Evolutionary conservation across 2,329 filamentous ascomycete genomes (phyloP).

Genomic region (Knufia fluminis): DNA sequence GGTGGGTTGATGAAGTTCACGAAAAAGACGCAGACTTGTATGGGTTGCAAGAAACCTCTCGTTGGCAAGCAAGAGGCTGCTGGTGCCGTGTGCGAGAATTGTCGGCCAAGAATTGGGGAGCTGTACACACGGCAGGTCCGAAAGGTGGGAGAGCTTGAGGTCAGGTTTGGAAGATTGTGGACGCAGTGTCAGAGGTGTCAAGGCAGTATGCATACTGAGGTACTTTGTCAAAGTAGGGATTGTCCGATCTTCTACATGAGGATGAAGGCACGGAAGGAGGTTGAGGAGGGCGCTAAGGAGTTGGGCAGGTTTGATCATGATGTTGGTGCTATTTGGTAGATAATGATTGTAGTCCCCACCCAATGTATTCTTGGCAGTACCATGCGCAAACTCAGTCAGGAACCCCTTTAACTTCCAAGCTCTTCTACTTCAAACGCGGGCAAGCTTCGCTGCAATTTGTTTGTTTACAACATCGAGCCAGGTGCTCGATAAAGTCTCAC

Average conservation of each 20-base stretch:
- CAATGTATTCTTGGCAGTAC: too few species aligned
- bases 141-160: constrained; percentile 84
- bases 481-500: too few species aligned
- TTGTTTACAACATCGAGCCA: too few species aligned
- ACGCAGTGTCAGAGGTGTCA: constrained; percentile 97
- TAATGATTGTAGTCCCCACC: too few species aligned
- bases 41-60: constrained; percentile 97
- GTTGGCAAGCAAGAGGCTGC: constrained; percentile 66
- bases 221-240: constrained; percentile 92
- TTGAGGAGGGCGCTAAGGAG: constrained; percentile 90
- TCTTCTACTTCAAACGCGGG: too few species aligned
- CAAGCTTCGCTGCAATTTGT: too few species aligned
- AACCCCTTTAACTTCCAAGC: too few species aligned
- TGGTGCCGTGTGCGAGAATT: constrained; percentile 83
- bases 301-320: constrained; percentile 82
- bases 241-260: constrained; percentile 99
- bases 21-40: constrained; percentile 95
- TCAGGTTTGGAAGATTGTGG: constrained; percentile 87
- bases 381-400: too few species aligned
- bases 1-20: constrained; percentile 97
- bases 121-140: constrained; percentile 85
- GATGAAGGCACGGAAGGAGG: constrained; percentile 99
- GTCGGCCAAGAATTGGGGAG: constrained; percentile 75
- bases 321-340: constrained; percentile 43
- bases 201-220: constrained; percentile 95